Conservation (phyloP, 2,329 filamentous ascomycete species). For the Fonsecaea pugnacius region DNA sequence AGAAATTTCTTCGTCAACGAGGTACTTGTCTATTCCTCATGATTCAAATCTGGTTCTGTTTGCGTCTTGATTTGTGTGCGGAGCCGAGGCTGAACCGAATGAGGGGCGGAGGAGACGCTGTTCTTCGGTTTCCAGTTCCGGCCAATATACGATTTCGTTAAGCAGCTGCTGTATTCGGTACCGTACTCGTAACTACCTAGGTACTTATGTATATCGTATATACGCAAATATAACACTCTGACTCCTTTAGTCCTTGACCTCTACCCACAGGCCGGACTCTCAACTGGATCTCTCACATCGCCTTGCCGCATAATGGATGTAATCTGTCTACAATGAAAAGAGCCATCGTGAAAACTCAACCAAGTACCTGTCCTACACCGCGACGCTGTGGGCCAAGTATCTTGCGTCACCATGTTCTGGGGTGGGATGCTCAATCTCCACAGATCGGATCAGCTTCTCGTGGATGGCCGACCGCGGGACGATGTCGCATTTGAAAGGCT, state of each 20-base stretch:
- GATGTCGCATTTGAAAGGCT: constrained; percentile 41
- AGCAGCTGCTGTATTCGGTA: too few relatives aligned
- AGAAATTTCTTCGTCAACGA: too few relatives aligned
- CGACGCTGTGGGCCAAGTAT: neutral
- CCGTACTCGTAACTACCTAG: too few relatives aligned
- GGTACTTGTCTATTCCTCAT: neutral
- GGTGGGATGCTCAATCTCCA: constrained; percentile 44
- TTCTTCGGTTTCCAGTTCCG: neutral
- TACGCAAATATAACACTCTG: too few relatives aligned
- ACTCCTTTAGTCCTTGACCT: too few relatives aligned
- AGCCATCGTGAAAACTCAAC: neutral
- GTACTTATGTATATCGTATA: too few relatives aligned
- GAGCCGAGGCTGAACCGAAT: constrained; percentile 1
- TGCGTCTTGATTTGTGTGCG: neutral
- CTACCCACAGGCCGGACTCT: too few relatives aligned
- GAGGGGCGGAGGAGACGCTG: neutral
- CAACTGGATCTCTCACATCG: neutral
- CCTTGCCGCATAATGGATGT: neutral
- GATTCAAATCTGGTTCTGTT: neutral
- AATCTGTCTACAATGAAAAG: neutral
- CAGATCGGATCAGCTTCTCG: constrained; percentile 40
- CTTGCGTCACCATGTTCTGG: constrained; percentile 15
- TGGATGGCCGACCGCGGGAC: constrained; percentile 41
- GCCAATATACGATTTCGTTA: neutral
- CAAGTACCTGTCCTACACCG: neutral